phyloP scores from a whole-genome alignment of 2,329 filamentous ascomycete genomes.

The Cephalotrichum gorgonifer region DNA sequence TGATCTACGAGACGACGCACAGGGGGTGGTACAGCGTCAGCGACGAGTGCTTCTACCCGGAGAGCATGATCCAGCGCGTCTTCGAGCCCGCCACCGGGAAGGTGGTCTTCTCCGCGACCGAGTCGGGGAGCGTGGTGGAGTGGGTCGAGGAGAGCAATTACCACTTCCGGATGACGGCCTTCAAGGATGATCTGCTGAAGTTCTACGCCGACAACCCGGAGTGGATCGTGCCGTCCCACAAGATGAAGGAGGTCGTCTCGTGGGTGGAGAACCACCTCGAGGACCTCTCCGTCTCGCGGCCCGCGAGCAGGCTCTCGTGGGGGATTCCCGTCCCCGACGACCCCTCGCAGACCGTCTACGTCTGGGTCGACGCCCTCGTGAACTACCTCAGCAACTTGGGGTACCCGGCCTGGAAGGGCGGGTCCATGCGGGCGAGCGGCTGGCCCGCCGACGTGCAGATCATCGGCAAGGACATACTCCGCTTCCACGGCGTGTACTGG shows the following conservation, averaged over 20 bases:
- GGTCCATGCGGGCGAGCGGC: constrained; percentile 55
- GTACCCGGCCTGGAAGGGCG: constrained; percentile 56
- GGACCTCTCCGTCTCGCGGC: constrained; percentile 84
- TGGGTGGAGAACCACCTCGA: constrained; percentile 70
- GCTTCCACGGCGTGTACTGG: constrained; percentile 98
- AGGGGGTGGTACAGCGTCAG: constrained; percentile 95
- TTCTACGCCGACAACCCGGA: constrained; percentile 70
- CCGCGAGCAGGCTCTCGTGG: constrained; percentile 68
- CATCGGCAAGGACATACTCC: constrained; percentile 91
- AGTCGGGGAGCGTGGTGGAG: constrained; percentile 88
- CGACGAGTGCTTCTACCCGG: constrained; percentile 93
- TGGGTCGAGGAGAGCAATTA: constrained; percentile 93
- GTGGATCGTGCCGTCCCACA: constrained; percentile 62
- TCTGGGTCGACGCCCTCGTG: constrained; percentile 92
- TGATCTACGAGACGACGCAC: constrained; percentile 78
- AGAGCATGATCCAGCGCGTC: constrained; percentile 60
- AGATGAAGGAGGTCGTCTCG: constrained; percentile 69
- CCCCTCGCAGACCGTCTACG: constrained; percentile 81
- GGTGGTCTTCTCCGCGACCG: constrained; percentile 71
- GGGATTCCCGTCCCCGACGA: constrained; percentile 85
- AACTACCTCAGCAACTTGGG: constrained; percentile 88
- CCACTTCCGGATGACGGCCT: constrained; percentile 81
- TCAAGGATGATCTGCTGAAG: constrained; percentile 65
- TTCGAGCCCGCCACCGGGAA: constrained; percentile 72
- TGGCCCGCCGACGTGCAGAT: constrained; percentile 93